Evolutionary conservation across 208 protist species (phyloP), one percentile per base, ranked within the genome.

Genomic region (Trypanosoma theileri): DNA sequence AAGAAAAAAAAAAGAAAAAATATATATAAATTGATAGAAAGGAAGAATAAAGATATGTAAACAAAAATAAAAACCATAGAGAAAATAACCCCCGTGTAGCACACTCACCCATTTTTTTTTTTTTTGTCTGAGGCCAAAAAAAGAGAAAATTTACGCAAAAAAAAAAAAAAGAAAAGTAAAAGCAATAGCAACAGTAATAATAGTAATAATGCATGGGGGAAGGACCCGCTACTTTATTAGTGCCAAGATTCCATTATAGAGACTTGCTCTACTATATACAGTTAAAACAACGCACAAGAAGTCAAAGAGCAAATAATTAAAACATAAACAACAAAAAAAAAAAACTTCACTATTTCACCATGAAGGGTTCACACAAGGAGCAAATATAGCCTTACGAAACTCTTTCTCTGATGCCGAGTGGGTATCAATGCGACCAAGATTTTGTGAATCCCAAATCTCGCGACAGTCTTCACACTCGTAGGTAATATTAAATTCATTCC

Each of bases 381-480:
- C n/a, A 21, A 53, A 21, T 26, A 70, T 12, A 28, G 24, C 48
- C 7, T 35, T 16, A 24, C 46, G 14, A 26, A 72, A 65, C 31
- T 59, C 45, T 22, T 59, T 46, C 26, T 72, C 66, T 1, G 58
- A 50, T 21, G 12, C 13, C 12, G 57, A 40, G 31, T 59, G 8
- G 2, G 22, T 0, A 21, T 58, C 21, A 51, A 72, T 26, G 17
- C 46, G 40, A 21, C 31, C 13, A 21, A 65, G 41, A 41, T 58
- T 66, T 8, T 46, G 35, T 16, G 24, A n/a, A 72, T 73, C 59
- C 65, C 58, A 73, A 11, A 62, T 46, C 0, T 69, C 40, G n/a
- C 66, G 53, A 19, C 66, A 21, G n/a, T 73, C 72, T 46, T 67
- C 72, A 61, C 72, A 78, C 17, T 55, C 52, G 21, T 59, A 78